Evolutionary conservation across 2,329 filamentous ascomycete genomes (phyloP).

Genomic region (Chaetoscypha palmicola): DNA sequence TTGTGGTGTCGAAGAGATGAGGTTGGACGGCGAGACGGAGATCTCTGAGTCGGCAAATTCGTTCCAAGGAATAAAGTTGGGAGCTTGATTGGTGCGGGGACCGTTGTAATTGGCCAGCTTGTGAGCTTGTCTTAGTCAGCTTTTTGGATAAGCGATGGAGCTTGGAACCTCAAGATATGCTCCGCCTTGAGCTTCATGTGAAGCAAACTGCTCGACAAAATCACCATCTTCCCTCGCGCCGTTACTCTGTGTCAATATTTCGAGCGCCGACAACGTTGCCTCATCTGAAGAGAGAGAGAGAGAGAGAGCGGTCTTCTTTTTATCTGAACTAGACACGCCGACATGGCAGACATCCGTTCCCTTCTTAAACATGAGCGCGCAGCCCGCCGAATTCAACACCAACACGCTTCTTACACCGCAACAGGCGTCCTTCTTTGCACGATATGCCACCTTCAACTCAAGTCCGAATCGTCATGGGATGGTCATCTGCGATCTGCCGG

Average conservation of each 20-base stretch:
- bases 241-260: no score
- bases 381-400: constrained; percentile 64
- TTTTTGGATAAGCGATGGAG: neutral
- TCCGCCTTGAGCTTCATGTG: neutral
- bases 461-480: constrained; percentile 62
- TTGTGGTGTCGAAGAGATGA: constrained; percentile 6
- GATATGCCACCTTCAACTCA: constrained; percentile 57
- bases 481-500: constrained; percentile 46
- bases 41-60: constrained; percentile 9
- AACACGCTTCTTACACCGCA: constrained; percentile 60
- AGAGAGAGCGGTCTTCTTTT: no score
- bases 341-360: constrained; percentile 73
- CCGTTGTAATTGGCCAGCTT: constrained; percentile 6
- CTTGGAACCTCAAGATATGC: constrained; percentile 5
- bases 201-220: neutral
- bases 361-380: constrained; percentile 73
- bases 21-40: neutral
- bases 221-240: no score
- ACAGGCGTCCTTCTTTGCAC: constrained; percentile 62
- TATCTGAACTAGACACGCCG: neutral
- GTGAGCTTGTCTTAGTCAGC: constrained; percentile 2
- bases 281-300: no score
- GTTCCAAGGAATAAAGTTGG: constrained; percentile 6
- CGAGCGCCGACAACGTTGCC: no score
- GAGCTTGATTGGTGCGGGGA: constrained; percentile 1